A percentile compares a stretch with the other conserved stretches of the same genome.
Conservation (phyloP, 176 grass and related monocot genomes). For the Bonia amplexicaulis region DNA sequence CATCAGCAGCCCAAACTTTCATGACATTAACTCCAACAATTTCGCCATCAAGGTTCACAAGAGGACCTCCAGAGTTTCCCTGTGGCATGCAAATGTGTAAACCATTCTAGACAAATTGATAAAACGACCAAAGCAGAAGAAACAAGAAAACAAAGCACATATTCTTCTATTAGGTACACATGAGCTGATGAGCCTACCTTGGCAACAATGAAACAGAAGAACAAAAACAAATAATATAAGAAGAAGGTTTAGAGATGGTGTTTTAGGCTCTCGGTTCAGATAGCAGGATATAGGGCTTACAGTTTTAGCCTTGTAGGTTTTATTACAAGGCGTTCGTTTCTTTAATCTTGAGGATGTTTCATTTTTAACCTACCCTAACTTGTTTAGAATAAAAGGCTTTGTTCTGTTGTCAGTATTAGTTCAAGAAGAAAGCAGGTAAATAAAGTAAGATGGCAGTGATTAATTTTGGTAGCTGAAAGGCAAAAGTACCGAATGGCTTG, state of each 20-base stretch:
- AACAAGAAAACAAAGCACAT: not conserved
- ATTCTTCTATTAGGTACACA: not conserved
- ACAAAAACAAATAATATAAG: not conserved
- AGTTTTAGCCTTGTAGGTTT: no score
- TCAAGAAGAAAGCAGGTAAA: not conserved
- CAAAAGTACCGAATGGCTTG: not conserved
- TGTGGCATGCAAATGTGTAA: slow-evolving; percentile 17
- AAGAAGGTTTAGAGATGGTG: no score
- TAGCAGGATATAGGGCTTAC: no score
- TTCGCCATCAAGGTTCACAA: slow-evolving; percentile 88
- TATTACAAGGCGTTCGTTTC: no score
- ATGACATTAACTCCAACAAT: slow-evolving; percentile 80
- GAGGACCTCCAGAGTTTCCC: slow-evolving; percentile 85
- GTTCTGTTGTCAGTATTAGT: not conserved
- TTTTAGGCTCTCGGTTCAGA: no score
- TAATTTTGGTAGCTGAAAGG: not conserved
- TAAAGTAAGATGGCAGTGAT: not conserved
- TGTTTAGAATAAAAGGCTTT: no score
- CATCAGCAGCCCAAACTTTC: slow-evolving; percentile 55
- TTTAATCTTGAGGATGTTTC: no score
- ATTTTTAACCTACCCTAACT: no score
- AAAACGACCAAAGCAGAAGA: not conserved
- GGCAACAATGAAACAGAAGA: not conserved
- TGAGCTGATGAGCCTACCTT: not conserved
- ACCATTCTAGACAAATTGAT: not conserved